A percentile compares a stretch with the other conserved stretches of the same genome.
These are phyloP conservation scores for Ceratonia siliqua DNA, from an alignment of 306 rosid species.

Conservation along the genomic window DNA sequence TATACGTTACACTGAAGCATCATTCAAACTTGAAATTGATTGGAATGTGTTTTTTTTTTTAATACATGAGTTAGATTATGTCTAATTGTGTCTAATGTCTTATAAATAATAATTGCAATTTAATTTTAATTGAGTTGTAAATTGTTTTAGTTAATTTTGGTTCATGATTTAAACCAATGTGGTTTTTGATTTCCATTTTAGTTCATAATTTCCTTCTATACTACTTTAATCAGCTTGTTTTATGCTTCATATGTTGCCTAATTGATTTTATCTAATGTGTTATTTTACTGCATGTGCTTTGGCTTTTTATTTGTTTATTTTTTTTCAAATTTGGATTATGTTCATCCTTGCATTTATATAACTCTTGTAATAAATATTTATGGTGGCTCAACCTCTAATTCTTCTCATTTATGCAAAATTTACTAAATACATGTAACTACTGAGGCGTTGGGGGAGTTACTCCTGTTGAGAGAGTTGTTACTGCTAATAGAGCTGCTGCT, in stretches of 20 bases:
- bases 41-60: not conserved
- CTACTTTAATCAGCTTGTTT: not conserved
- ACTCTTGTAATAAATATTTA: slow-evolving; percentile 8
- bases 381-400: slow-evolving; percentile 6
- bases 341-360: not conserved
- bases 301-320: not conserved
- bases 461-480: too few species aligned
- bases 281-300: not conserved
- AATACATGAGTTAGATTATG: not conserved
- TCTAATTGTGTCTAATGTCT: not conserved
- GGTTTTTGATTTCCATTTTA: not conserved
- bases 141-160: not conserved
- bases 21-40: not conserved
- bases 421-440: too few species aligned
- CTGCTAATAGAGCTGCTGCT: too few species aligned
- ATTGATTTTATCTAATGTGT: not conserved
- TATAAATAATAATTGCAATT: not conserved
- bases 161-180: not conserved
- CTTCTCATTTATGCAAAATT: too few species aligned
- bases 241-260: not conserved
- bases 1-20: not conserved
- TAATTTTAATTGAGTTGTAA: not conserved
- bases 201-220: not conserved
- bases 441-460: too few species aligned
- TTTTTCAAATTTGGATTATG: not conserved